Conservation (phyloP, 495 filamentous ascomycete species). For the Neurospora hispaniola region DNA sequence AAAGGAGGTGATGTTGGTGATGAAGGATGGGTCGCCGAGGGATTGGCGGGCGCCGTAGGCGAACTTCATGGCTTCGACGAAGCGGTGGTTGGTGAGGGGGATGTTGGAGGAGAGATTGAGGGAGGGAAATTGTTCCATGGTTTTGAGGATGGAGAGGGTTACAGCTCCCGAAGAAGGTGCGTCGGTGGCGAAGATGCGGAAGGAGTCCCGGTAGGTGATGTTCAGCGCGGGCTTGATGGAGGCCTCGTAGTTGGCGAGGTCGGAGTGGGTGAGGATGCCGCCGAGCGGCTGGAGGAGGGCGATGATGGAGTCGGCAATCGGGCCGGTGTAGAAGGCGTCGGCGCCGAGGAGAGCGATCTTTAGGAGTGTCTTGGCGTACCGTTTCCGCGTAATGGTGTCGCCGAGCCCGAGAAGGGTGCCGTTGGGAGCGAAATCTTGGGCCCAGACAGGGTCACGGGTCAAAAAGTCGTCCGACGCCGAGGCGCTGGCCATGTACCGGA, state of each 20-base stretch:
- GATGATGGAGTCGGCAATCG: slow-evolving; percentile 61
- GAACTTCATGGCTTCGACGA: slow-evolving; percentile 81
- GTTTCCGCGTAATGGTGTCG: slow-evolving; percentile 65
- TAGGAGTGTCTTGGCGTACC: slow-evolving; percentile 68
- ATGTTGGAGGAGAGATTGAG: slow-evolving; percentile 14
- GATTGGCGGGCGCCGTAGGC: slow-evolving; percentile 62
- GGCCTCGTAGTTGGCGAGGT: slow-evolving; percentile 60
- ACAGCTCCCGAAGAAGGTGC: slow-evolving; percentile 69
- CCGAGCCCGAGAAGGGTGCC: slow-evolving; percentile 49
- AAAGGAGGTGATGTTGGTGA: slow-evolving; percentile 41
- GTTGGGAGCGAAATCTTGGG: slow-evolving; percentile 80
- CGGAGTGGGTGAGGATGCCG: slow-evolving; percentile 74
- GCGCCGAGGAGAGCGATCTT: slow-evolving; percentile 58
- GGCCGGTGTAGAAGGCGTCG: slow-evolving; percentile 67
- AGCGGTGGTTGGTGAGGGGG: slow-evolving; percentile 56
- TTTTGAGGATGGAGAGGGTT: slow-evolving; percentile 63
- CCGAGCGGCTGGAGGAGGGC: slow-evolving; percentile 48
- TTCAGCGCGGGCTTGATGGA: slow-evolving; percentile 47
- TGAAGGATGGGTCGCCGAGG: slow-evolving; percentile 71
- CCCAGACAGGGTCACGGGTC: slow-evolving; percentile 62
- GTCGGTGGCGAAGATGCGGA: slow-evolving; percentile 53
- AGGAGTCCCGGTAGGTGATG: slow-evolving; percentile 58
- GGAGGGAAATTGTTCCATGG: slow-evolving; percentile 58
- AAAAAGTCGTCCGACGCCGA: slow-evolving; percentile 46
- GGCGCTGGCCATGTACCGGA: slow-evolving; percentile 51